Evolutionary conservation across 202 grass and related monocot genomes (phyloP), one percentile per base, ranked within the genome.

Genomic region (Elaeis oleifera): DNA sequence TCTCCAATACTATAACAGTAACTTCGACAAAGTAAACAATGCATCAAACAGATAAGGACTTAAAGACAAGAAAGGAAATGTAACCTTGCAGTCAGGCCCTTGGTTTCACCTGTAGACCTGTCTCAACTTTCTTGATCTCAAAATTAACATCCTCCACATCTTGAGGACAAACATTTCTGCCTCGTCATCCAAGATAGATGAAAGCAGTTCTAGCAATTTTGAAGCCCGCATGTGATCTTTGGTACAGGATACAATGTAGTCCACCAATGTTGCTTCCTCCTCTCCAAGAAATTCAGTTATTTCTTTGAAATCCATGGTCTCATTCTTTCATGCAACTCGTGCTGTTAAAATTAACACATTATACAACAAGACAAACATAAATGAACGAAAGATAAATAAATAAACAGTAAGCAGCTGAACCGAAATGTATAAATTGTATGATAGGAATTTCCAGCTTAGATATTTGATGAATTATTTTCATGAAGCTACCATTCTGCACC

Each of bases 121-220:
- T 77, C 59, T 99, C 94, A 3, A 89, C 94, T 82, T 94, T 94
- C 78, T 84, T 99, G 49, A 99, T 89, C 71, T 99, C 94, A 80
- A 99, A 74, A 99, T 99, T 56, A 99, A 72, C 94, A 99, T 92
- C 64, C 94, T 87, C 94, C 94, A 92, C 85, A 99, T 99, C 73
- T 92, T 92, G 64, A 99, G 94, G 3, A 99, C 94, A 81, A 92
- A 99, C 88, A 99, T 99, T 74, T 99, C 94, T 8, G 94, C 88
- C 70, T 99, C 94, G 28, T 89, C 85, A 51, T 92, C 94, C 49
- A 92, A 72, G 67, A 99, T 99, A 6, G 94, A 82, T 59, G 89
- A 82, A 24, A 99, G 80, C 57, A 99, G 85, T 53, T 99, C 88
- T 64, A 99, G 56, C 88, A 99, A 89, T 68, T 91, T 89, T 17